A percentile compares a stretch with the other conserved stretches of the same genome.
Conservation (phyloP, 352 stramenopile genomes). For the Phytophthora pini region DNA sequence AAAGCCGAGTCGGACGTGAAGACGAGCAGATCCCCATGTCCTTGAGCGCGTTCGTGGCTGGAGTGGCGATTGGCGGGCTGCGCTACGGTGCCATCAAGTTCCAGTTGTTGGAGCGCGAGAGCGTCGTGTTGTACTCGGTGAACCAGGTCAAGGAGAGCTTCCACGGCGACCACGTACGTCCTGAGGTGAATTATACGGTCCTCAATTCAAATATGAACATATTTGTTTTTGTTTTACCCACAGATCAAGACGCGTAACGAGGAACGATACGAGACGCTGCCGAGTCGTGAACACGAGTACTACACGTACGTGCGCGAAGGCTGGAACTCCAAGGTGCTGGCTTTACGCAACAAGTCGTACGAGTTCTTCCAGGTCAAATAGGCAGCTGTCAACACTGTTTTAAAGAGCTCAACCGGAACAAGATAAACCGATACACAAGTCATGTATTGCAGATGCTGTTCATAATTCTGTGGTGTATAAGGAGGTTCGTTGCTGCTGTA, state of each 20-base stretch:
- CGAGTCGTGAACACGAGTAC: constrained; percentile 82
- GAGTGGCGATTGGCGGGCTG: constrained; percentile 63
- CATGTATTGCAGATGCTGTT: constrained; percentile 21
- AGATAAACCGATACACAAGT: constrained; percentile 22
- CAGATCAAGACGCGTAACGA: constrained; percentile 38
- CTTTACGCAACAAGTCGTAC: constrained; percentile 62
- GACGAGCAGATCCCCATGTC: constrained; percentile 53
- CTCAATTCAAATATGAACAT: neutral
- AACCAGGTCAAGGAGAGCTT: constrained; percentile 72
- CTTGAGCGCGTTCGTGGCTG: constrained; percentile 72
- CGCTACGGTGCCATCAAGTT: constrained; percentile 76
- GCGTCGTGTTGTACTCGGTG: constrained; percentile 72
- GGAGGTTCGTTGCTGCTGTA: constrained; percentile 11
- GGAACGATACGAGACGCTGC: constrained; percentile 68
- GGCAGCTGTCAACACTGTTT: constrained; percentile 4
- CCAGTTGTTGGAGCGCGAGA: constrained; percentile 73
- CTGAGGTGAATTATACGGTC: neutral
- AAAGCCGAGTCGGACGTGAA: constrained; percentile 12
- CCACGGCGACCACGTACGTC: constrained; percentile 38
- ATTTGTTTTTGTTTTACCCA: neutral
- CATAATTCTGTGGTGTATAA: constrained; percentile 1
- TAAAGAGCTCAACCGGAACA: constrained; percentile 7
- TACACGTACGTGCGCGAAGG: constrained; percentile 74
- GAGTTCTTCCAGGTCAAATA: constrained; percentile 61
- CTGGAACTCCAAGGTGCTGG: constrained; percentile 77